Evolutionary conservation across 2,329 filamentous ascomycete species (phyloP).

Genomic region (Microcera coccophila): DNA sequence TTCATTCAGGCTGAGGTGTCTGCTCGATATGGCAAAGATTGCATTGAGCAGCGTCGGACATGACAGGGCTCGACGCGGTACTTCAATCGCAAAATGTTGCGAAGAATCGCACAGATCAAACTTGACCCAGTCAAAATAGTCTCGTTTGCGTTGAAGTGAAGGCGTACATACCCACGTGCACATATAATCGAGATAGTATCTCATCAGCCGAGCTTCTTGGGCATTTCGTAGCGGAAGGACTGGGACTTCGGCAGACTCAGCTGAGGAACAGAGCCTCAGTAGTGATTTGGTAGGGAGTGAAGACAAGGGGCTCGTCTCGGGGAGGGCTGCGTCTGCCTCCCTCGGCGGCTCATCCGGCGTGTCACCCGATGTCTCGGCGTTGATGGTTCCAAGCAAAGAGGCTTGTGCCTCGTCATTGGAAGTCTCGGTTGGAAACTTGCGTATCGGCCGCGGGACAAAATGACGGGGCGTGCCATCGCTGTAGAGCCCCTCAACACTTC

Average conservation of each 20-base stretch:
- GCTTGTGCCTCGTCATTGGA: not conserved
- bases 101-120: conserved; percentile 41
- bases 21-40: conserved; percentile 53
- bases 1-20: conserved; percentile 43
- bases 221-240: conserved; percentile 19
- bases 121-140: conserved; percentile 19
- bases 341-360: not conserved
- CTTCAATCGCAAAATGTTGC: conserved; percentile 49
- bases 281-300: conserved; percentile 6
- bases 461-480: conserved; percentile 1
- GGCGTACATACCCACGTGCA: conserved; percentile 24
- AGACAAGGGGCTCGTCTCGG: conserved; percentile 2
- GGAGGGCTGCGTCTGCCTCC: not conserved
- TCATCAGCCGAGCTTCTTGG: conserved; percentile 24
- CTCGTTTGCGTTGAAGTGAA: not conserved
- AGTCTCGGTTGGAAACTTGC: not conserved
- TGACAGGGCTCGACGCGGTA: conserved; percentile 49
- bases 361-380: not conserved
- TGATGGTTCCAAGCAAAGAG: not conserved
- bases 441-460: not conserved
- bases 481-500: conserved; percentile 14
- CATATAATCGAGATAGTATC: conserved; percentile 29
- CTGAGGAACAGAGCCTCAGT: conserved; percentile 10
- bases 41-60: conserved; percentile 53
- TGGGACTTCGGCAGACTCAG: conserved; percentile 2